Conservation (phyloP, 2,329 filamentous ascomycete genomes). For the Alternaria longipes region DNA sequence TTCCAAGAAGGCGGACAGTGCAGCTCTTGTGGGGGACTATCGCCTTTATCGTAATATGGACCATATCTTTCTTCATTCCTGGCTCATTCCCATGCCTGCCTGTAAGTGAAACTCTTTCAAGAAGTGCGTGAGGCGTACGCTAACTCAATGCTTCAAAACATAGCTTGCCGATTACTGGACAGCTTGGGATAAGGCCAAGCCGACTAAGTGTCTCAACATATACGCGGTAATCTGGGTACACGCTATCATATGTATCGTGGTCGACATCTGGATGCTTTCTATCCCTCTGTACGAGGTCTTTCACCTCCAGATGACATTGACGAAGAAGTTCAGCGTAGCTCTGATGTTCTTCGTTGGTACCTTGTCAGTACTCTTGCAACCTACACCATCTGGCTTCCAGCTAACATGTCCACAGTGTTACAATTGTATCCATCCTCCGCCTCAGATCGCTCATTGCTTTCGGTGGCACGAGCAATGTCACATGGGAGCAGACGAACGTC, state of each 20-base stretch:
- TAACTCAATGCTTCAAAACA: not conserved
- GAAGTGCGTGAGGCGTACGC: not conserved
- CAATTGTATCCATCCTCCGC: conserved; percentile 53
- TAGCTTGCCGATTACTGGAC: conserved; percentile 34
- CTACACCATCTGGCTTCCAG: not conserved
- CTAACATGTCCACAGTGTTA: conserved; percentile 10
- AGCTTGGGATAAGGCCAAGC: conserved; percentile 30
- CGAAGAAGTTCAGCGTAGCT: conserved; percentile 45
- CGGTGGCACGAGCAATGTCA: conserved; percentile 50
- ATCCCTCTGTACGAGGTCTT: conserved; percentile 45
- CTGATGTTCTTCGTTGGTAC: conserved; percentile 48
- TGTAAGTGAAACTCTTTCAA: conserved; percentile 30
- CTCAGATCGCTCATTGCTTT: conserved; percentile 54
- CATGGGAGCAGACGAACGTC: conserved; percentile 40
- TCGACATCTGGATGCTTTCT: conserved; percentile 35
- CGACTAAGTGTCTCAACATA: conserved; percentile 40
- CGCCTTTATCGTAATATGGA: conserved; percentile 30
- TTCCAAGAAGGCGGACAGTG: conserved; percentile 27
- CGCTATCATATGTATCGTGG: conserved; percentile 38
- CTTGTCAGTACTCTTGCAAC: conserved; percentile 12
- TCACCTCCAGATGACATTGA: conserved; percentile 36
- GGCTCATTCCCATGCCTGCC: conserved; percentile 44
- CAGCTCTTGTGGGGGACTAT: conserved; percentile 22
- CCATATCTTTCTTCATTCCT: conserved; percentile 23
- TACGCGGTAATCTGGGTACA: conserved; percentile 44